Conservation (phyloP, 148 eudicot species). For the Gaultheria prostrata region DNA sequence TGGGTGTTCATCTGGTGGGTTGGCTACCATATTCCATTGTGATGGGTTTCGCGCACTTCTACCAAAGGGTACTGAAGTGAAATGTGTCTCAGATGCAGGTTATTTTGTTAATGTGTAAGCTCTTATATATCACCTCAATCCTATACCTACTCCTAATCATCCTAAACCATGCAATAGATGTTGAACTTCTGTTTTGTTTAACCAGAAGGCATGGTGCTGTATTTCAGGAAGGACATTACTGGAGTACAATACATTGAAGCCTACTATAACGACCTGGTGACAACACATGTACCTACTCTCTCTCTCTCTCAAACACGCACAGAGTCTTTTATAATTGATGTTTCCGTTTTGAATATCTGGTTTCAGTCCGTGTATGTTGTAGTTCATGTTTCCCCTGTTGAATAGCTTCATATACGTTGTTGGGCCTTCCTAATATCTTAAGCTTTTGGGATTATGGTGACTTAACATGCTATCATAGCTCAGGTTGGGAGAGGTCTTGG, state of each 20-base stretch:
- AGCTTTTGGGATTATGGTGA: too few species aligned
- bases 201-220: not conserved
- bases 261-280: constrained; percentile 58
- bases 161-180: not conserved
- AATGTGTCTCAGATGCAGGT: constrained; percentile 93
- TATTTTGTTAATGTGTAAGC: constrained; percentile 78
- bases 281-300: constrained; percentile 54
- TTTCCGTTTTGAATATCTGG: not conserved
- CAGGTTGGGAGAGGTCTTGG: too few species aligned
- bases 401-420: too few species aligned
- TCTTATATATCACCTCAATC: not conserved
- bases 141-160: too few species aligned
- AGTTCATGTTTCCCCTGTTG: not conserved
- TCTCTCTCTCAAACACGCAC: not conserved
- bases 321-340: too few species aligned
- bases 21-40: constrained; percentile 83
- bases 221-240: constrained; percentile 59
- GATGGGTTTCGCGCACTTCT: constrained; percentile 76
- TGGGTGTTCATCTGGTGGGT: constrained; percentile 98
- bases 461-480: too few species aligned
- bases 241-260: constrained; percentile 52
- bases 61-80: constrained; percentile 57
- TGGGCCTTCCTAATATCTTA: too few species aligned
- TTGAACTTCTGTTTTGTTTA: not conserved
- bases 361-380: not conserved